Conservation (phyloP, 495 filamentous ascomycete species). For the Penicillium mononematosum region DNA sequence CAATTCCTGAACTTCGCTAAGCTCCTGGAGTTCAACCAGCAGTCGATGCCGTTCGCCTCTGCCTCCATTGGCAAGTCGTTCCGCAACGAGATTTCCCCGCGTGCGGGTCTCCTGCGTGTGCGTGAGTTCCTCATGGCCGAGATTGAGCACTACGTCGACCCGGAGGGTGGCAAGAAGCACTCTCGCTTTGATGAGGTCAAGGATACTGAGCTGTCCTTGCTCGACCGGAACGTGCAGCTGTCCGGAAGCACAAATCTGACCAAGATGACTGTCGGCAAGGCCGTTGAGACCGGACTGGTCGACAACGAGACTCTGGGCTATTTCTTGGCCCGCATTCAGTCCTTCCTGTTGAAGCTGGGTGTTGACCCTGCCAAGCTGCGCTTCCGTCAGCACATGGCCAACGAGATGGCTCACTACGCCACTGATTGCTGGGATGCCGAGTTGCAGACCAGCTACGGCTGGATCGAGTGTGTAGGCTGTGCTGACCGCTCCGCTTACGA, state of each 20-base stretch:
- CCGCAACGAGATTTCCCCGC: constrained; percentile 71
- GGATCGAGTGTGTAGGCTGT: constrained; percentile 86
- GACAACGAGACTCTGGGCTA: constrained; percentile 89
- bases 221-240: constrained; percentile 70
- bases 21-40: constrained; percentile 69
- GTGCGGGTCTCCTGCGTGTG: constrained; percentile 64
- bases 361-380: constrained; percentile 69
- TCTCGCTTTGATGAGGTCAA: constrained; percentile 62
- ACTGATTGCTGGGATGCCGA: constrained; percentile 85
- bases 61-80: constrained; percentile 77
- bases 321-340: constrained; percentile 75
- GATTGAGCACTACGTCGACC: constrained; percentile 73
- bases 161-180: constrained; percentile 69
- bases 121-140: constrained; percentile 75
- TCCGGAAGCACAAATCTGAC: constrained; percentile 62
- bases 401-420: constrained; percentile 84
- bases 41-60: constrained; percentile 68
- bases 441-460: constrained; percentile 73
- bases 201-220: constrained; percentile 61
- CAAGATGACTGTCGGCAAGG: constrained; percentile 65
- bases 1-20: constrained; percentile 69
- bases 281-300: constrained; percentile 64
- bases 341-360: constrained; percentile 70
- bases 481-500: constrained; percentile 82
- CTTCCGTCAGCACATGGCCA: constrained; percentile 82